phyloP scores from a whole-genome alignment of 2,329 filamentous ascomycete species.

The Cladophialophora exuberans region DNA sequence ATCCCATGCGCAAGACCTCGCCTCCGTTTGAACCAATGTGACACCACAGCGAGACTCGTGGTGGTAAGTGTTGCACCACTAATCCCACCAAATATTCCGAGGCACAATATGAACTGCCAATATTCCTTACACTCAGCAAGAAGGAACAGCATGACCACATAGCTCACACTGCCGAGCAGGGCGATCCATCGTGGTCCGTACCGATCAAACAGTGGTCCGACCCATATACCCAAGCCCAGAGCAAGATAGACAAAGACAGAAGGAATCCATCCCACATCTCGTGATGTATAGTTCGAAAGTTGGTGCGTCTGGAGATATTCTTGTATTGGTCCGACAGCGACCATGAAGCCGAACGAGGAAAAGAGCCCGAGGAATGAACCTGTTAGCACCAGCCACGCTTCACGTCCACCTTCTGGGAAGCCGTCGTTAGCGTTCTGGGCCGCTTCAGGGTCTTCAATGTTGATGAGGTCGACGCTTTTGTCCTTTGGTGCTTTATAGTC shows the following conservation, averaged over 20 bases:
- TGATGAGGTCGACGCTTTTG: slow-evolving; percentile 1
- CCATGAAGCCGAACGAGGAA: slow-evolving; percentile 52
- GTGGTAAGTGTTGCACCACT: slow-evolving; percentile 43
- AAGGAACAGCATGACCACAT: slow-evolving; percentile 48
- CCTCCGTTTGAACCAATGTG: slow-evolving; percentile 46
- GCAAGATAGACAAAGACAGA: slow-evolving; percentile 52
- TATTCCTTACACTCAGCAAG: slow-evolving; percentile 52
- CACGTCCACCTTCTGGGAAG: slow-evolving; percentile 40
- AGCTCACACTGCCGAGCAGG: slow-evolving; percentile 42
- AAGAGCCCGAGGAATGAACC: slow-evolving; percentile 43
- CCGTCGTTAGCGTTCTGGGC: slow-evolving; percentile 3
- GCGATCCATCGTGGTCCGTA: slow-evolving; percentile 50
- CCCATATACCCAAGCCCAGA: slow-evolving; percentile 51
- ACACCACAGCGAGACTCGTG: slow-evolving; percentile 42
- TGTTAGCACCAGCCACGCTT: slow-evolving; percentile 41
- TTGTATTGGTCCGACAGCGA: slow-evolving; percentile 53
- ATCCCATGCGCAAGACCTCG: slow-evolving; percentile 44
- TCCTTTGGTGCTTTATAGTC: not conserved
- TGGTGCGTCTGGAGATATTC: slow-evolving; percentile 52
- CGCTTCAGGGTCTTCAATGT: slow-evolving; percentile 12
- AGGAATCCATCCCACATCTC: slow-evolving; percentile 56
- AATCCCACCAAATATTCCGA: slow-evolving; percentile 41
- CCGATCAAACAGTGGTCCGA: slow-evolving; percentile 54
- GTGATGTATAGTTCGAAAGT: slow-evolving; percentile 45
- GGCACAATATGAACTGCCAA: slow-evolving; percentile 53